phyloP scores from a whole-genome alignment of 2,329 filamentous ascomycete genomes.

The Rhynchosporium secalis region DNA sequence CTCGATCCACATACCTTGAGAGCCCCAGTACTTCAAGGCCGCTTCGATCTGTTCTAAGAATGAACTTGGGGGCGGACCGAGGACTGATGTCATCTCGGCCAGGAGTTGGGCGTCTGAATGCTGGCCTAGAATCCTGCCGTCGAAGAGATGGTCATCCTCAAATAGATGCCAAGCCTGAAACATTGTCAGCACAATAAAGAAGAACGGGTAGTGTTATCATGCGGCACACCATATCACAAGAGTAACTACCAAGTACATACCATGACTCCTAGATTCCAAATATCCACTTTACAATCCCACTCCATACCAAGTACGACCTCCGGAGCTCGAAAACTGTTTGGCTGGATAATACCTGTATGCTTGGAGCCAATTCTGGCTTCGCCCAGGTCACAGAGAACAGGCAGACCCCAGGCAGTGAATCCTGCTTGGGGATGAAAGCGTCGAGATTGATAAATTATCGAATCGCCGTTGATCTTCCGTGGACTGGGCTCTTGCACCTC shows the following conservation, averaged over 20 bases:
- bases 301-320: conserved; percentile 1
- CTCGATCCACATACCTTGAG: neutral
- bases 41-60: neutral
- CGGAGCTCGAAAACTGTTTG: neutral
- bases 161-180: conserved; percentile 1
- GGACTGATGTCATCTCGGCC: neutral
- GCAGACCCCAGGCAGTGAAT: neutral
- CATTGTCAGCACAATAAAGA: too few relatives aligned
- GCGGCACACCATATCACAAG: neutral
- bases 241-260: neutral
- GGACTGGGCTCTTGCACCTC: neutral
- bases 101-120: neutral
- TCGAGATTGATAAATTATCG: neutral
- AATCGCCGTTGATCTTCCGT: neutral
- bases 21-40: neutral
- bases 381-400: neutral
- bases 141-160: neutral
- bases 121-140: neutral
- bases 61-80: neutral
- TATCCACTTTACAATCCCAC: conserved; percentile 5
- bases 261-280: neutral
- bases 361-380: neutral
- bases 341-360: neutral
- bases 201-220: too few relatives aligned
- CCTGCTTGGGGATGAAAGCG: neutral